Evolutionary conservation across 2,329 filamentous ascomycete species (phyloP), one percentile per base, ranked within the genome.

Genomic region (Raffaelea arxii): DNA sequence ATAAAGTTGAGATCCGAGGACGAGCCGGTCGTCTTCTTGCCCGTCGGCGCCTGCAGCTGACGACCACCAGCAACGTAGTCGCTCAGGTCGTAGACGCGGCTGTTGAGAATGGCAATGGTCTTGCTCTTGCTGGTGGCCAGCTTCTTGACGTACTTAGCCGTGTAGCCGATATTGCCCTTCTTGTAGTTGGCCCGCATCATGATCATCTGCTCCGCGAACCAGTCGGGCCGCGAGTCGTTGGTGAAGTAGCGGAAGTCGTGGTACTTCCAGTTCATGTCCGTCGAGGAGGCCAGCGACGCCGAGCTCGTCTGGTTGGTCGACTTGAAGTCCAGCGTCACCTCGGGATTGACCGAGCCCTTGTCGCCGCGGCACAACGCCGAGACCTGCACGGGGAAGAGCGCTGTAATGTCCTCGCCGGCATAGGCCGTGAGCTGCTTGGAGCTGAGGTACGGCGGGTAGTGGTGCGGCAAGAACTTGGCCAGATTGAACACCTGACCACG

Each of bases 301-400:
- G 78, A 75, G 18, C 82, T 83, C 14, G 80, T 78, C 46, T 82
- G 72, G 63, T 98, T 98, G 51, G 78, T 80, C 32, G 74, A 78
- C 53, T 80, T 81, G 66, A 91, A 97, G 63, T 91, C 84, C 24
- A 98, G 74, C 41, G 84, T 83, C n/a, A 98, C 86, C 37, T 80
- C 75, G 4, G 77, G 75, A 58, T 87, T 75, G 35, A 80, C 68
- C 38, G 58, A 60, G 21, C 84, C 86, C 53, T 81, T 72, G 25
- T 76, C 78, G 49, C 91, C 92, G 49, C 84, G 77, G 64, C 92
- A 98, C 32, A 98, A 74, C 38, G 91, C 89, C 4, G 84, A 94
- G 16, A 98, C 91, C 62, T 98, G 92, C 1, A 98, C 75, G 0
- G 94, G 92, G 68, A 98, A 98, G 11, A 98, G 74, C 35, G 77